Base-by-base conservation (phyloP, 768 basidiomycete genomes). In the Tricholoma bakamatsutake region DNA sequence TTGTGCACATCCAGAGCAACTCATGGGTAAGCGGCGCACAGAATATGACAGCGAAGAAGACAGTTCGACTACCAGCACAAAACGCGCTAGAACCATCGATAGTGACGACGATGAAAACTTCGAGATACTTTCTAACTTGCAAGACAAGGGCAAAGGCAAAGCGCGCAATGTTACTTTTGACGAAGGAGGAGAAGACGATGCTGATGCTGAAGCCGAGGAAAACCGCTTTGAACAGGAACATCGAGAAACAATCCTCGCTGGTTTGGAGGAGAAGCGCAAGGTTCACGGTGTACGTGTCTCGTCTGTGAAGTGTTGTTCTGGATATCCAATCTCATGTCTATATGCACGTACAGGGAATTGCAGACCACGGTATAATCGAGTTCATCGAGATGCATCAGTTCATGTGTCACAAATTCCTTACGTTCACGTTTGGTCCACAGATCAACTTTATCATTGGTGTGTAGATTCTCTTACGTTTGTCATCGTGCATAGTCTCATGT, bases 361-460 rank as follows among this genome's bases (percentile, higher is more conserved):
- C 94, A 5, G 87, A 95, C 50, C 82, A 87, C 62, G 96, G 95
- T 4, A 86, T 98, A 61, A 90, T 98, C 57, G 88, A 92, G 62
- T 77, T 79, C 33, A 81, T 97, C 42, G 88, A 93, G 65, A 84
- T 93, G 82, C 79, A 84, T 64, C 87, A 98, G 66, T 98, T 98
- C 73, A 96, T 98, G 94, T 97, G 94, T 69, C 95, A 98, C 72
- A 80, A 84, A 67, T 85, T 79, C 69, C 76, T 94, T 45, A 85
- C 79, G 1, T 91, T 97, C 70, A 79, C 80, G 2, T 93, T 98
- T 59, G 93, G 93, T 0, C 87, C 90, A 8, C 92, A 95, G 69
- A 90, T 99, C 66, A 99, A 98, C 72, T 98, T 98, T 66, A 90
- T 99, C 62, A 96, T 96, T 37, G 93, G 93, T 86, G 62, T 39